These are phyloP conservation scores for Neonectria faginata DNA, from an alignment of 2,329 filamentous ascomycete genomes.

Conservation along the genomic window DNA sequence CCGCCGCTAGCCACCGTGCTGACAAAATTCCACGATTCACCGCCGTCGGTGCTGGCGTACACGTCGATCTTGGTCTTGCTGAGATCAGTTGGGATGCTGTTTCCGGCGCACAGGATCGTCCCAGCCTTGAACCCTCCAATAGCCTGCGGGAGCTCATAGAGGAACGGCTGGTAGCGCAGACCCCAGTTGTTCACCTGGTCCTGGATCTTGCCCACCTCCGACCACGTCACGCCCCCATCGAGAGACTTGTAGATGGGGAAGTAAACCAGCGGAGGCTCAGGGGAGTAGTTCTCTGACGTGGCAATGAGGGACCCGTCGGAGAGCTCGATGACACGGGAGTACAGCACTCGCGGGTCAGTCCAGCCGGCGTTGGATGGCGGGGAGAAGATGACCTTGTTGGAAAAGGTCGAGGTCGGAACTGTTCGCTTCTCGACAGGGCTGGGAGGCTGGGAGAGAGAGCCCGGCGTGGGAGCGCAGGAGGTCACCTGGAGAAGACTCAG, in stretches of 20 bases:
- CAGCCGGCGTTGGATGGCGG: conserved; percentile 55
- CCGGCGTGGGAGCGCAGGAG: conserved; percentile 10
- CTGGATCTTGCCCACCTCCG: conserved; percentile 69
- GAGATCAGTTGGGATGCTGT: conserved; percentile 69
- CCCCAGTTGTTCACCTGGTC: conserved; percentile 75
- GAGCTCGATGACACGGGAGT: conserved; percentile 59
- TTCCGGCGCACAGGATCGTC: conserved; percentile 72
- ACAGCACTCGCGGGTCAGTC: conserved; percentile 58
- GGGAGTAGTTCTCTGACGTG: conserved; percentile 69
- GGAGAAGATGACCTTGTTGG: conserved; percentile 54
- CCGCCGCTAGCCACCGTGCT: conserved; percentile 74
- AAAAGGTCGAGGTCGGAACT: conserved; percentile 24
- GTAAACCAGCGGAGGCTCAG: conserved; percentile 65
- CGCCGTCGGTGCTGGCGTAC: conserved; percentile 72
- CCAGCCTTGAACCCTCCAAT: conserved; percentile 70
- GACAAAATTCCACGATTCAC: conserved; percentile 74
- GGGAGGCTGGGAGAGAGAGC: not conserved
- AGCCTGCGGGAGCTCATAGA: conserved; percentile 70
- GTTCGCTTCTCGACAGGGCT: conserved; percentile 19
- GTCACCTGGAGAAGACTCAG: conserved; percentile 15
- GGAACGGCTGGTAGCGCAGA: conserved; percentile 75
- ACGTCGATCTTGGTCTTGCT: conserved; percentile 75
- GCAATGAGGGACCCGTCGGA: conserved; percentile 60
- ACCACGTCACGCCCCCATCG: conserved; percentile 71
- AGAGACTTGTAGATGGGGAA: conserved; percentile 66